A percentile compares a stretch with the other conserved stretches of the same genome.
phyloP scores from a whole-genome alignment of 176 grass and related monocot genomes.

The Secale cereale region DNA sequence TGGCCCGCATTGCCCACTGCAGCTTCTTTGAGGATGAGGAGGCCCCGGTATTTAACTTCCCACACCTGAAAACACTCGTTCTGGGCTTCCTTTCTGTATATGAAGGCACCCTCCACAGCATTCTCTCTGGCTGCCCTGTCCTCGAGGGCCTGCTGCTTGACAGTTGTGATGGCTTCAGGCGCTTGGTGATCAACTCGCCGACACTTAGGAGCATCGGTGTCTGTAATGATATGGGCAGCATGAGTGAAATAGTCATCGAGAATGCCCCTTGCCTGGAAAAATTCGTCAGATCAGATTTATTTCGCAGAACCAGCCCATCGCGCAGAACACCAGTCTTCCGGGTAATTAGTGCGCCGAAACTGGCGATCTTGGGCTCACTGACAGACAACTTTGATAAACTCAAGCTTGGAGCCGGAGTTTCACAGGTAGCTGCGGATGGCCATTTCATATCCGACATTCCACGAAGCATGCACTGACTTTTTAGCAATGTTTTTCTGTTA shows the following conservation, averaged over 20 bases:
- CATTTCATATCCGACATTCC: not conserved
- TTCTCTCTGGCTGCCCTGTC: not conserved
- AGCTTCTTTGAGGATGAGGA: not conserved
- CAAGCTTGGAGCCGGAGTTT: not conserved
- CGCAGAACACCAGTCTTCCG: not conserved
- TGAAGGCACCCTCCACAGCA: not conserved
- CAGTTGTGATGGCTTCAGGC: not conserved
- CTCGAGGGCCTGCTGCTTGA: not conserved
- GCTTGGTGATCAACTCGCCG: not conserved
- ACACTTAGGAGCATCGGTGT: not conserved
- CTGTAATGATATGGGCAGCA: too few relatives aligned
- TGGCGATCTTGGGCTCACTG: not conserved
- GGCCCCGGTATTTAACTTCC: not conserved
- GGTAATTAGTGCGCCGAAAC: not conserved
- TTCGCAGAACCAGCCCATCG: not conserved
- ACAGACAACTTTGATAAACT: not conserved
- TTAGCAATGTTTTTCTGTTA: not conserved
- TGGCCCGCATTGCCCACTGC: not conserved
- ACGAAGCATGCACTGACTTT: not conserved
- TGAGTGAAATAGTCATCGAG: not conserved
- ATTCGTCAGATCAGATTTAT: not conserved
- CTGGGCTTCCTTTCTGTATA: not conserved
- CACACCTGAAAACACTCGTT: not conserved
- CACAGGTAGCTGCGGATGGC: not conserved
- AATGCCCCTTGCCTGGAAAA: slow-evolving; percentile 3